Percentiles rank a stretch among this genome's conserved stretches.
Evolutionary conservation across 179 eudicot species (phyloP).

Genomic region (Nepenthes alata): DNA sequence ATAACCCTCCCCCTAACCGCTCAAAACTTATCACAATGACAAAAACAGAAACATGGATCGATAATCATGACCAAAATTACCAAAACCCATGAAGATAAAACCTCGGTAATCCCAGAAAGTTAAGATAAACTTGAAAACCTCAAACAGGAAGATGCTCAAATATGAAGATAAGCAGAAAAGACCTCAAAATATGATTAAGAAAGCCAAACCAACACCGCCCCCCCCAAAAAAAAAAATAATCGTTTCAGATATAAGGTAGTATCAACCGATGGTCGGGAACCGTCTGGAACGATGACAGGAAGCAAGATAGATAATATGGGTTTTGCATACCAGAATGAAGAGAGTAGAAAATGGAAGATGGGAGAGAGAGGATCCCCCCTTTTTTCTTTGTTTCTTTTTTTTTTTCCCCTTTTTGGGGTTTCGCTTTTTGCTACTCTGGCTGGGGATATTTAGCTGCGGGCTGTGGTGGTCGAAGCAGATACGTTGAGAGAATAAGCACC

Average conservation of each 20-base stretch:
- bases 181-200: not conserved
- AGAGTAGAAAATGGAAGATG: constrained; percentile 6
- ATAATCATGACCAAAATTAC: no score
- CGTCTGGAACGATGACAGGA: not conserved
- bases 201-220: not conserved
- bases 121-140: no score
- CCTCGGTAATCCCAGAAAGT: no score
- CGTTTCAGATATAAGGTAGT: not conserved
- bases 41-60: not conserved
- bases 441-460: not conserved
- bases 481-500: constrained; percentile 9
- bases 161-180: not conserved
- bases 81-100: no score
- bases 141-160: no score
- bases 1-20: no score
- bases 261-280: not conserved
- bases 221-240: not conserved
- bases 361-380: not conserved
- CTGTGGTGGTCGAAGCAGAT: constrained; percentile 14
- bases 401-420: not conserved
- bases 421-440: not conserved
- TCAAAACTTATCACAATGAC: no score
- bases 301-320: constrained; percentile 1
- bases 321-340: constrained; percentile 12
- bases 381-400: not conserved